phyloP scores from a whole-genome alignment of 805 yeast species.

The Wickerhamomyces ciferrii region DNA sequence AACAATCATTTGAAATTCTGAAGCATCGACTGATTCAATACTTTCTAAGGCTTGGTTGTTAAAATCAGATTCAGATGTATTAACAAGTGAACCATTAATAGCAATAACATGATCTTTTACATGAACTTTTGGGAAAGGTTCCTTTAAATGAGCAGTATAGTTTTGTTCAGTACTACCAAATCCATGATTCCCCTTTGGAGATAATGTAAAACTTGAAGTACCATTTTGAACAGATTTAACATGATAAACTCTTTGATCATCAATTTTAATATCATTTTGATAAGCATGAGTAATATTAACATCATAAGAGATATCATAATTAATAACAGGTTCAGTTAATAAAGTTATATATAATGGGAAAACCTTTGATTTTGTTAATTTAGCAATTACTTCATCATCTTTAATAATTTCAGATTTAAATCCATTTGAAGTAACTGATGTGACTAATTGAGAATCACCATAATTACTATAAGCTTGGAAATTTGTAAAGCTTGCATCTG shows the following conservation, averaged over 20 bases:
- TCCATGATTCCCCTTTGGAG: conserved; percentile 43
- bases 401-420: conserved; percentile 11
- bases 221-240: conserved; percentile 35
- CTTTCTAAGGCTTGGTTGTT: neutral
- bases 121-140: conserved; percentile 17
- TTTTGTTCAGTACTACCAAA: conserved; percentile 29
- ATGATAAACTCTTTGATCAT: conserved; percentile 14
- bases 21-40: neutral
- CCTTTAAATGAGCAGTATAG: conserved; percentile 17
- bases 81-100: conserved; percentile 26
- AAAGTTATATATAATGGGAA: conserved; percentile 14
- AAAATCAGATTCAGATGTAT: neutral
- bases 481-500: conserved; percentile 28
- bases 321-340: conserved; percentile 8
- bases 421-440: conserved; percentile 11
- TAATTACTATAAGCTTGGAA: conserved; percentile 29
- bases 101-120: conserved; percentile 31
- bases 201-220: conserved; percentile 34
- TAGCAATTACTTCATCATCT: conserved; percentile 6
- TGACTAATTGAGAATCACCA: conserved; percentile 34
- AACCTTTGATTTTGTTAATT: conserved; percentile 8
- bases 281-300: conserved; percentile 18
- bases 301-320: conserved; percentile 10
- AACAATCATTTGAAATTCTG: neutral
- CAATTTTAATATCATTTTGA: conserved; percentile 11